phyloP scores from a whole-genome alignment of 2,329 filamentous ascomycete species.

The Diaporthe helianthi region DNA sequence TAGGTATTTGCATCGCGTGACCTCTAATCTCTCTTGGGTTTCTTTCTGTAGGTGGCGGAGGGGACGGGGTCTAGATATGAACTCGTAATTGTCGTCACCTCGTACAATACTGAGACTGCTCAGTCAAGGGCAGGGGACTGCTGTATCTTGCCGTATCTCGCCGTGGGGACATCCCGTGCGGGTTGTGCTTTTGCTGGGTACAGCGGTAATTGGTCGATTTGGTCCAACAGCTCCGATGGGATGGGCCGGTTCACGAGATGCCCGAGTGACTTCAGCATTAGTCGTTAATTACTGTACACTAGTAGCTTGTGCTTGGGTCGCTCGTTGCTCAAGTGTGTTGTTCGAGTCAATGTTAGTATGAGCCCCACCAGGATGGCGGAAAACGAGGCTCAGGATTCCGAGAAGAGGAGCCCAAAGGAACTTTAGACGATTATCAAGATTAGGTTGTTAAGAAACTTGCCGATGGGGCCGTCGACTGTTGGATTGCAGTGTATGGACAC shows the following conservation, averaged over 20 bases:
- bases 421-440: constrained; percentile 22
- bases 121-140: not conserved
- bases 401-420: not conserved
- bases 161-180: no score
- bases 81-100: not conserved
- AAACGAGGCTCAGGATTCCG: not conserved
- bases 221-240: not conserved
- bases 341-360: not conserved
- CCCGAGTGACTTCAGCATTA: not conserved
- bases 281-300: no score
- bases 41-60: not conserved
- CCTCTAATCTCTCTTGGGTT: not conserved
- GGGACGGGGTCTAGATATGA: not conserved
- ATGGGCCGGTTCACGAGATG: not conserved
- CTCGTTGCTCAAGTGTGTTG: not conserved
- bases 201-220: no score
- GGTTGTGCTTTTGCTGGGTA: no score
- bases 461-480: constrained; percentile 21
- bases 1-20: not conserved
- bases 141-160: no score
- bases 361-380: not conserved
- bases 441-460: constrained; percentile 15
- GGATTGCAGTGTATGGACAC: no score
- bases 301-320: not conserved
- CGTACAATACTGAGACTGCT: not conserved